Evolutionary conservation across 2,329 filamentous ascomycete species (phyloP).

Genomic region (Microsporum canis): DNA sequence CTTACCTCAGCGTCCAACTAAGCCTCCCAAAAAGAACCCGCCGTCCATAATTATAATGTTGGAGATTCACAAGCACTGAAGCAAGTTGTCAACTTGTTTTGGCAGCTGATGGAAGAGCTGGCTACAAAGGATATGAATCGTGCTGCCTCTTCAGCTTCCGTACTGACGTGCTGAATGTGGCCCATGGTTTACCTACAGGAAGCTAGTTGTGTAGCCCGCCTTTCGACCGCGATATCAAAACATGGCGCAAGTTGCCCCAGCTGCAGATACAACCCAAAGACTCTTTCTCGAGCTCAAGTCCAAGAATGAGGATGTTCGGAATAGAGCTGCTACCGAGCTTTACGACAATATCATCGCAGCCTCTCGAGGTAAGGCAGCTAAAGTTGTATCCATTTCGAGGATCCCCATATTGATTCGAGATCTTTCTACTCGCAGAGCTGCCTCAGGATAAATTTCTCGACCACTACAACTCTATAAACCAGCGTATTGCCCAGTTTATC

Average conservation of each 20-base stretch:
- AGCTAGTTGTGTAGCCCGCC: neutral
- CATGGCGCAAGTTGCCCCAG: slow-evolving; percentile 39
- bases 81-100: neutral
- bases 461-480: slow-evolving; percentile 56
- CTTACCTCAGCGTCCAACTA: neutral
- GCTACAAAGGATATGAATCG: neutral
- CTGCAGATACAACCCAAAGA: slow-evolving; percentile 42
- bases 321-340: slow-evolving; percentile 40
- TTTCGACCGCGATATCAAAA: slow-evolving; percentile 12
- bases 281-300: slow-evolving; percentile 48
- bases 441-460: slow-evolving; percentile 65
- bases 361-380: slow-evolving; percentile 31
- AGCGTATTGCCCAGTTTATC: slow-evolving; percentile 59
- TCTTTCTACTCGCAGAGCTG: slow-evolving; percentile 48
- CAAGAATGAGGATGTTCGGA: slow-evolving; percentile 41
- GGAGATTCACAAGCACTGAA: neutral
- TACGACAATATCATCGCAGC: slow-evolving; percentile 36
- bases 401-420: neutral
- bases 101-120: neutral
- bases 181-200: neutral
- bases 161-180: neutral
- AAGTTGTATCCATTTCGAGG: neutral
- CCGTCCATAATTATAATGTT: neutral
- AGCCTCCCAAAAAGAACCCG: too few relatives aligned
- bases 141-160: neutral